These are phyloP conservation scores for Stellera chamaejasme DNA, from an alignment of 345 rosid genomes.

Conservation along the genomic window DNA sequence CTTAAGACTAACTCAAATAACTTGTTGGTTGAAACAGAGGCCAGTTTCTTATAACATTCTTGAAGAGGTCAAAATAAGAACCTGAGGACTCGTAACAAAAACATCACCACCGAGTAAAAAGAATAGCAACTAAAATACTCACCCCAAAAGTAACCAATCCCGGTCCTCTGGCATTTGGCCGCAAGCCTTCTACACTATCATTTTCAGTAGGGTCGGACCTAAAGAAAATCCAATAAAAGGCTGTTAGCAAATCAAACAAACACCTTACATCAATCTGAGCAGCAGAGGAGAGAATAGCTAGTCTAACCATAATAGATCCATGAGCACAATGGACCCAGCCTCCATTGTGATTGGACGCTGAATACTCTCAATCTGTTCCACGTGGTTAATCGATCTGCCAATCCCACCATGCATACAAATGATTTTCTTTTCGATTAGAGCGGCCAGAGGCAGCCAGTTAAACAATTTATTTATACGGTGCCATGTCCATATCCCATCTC, in stretches of 20 bases:
- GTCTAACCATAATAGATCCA: conserved; percentile 82
- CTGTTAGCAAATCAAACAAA: conserved; percentile 13
- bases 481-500: conserved; percentile 96
- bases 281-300: conserved; percentile 12
- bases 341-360: conserved; percentile 95
- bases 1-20: no score
- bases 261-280: neutral
- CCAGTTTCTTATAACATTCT: no score
- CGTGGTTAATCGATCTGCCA: conserved; percentile 87
- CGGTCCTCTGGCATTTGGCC: conserved; percentile 95
- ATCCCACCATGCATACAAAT: conserved; percentile 98
- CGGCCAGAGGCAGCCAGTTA: conserved; percentile 93
- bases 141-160: conserved; percentile 95
- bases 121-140: conserved; percentile 18
- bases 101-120: neutral
- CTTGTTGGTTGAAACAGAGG: no score
- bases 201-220: conserved; percentile 97
- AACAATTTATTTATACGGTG: conserved; percentile 86
- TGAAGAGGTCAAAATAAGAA: no score
- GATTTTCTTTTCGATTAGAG: conserved; percentile 82
- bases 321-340: conserved; percentile 85
- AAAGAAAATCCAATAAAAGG: conserved; percentile 11
- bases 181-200: conserved; percentile 86
- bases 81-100: no score
- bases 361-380: conserved; percentile 82